Evolutionary conservation across 2,329 filamentous ascomycete species (phyloP).

Genomic region (Dothiorella sarmentorum): DNA sequence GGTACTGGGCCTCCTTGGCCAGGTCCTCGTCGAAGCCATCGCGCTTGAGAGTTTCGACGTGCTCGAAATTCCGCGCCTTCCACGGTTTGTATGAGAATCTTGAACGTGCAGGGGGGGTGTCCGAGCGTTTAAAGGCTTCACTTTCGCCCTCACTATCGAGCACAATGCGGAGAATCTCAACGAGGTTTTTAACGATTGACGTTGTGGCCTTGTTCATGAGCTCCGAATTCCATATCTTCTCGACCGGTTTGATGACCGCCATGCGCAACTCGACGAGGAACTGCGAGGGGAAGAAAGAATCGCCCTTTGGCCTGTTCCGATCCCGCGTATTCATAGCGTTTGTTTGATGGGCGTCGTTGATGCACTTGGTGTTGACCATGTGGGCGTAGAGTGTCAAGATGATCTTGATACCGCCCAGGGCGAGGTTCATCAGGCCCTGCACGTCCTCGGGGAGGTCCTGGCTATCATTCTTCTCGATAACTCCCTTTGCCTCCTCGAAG

Average conservation of each 20-base stretch:
- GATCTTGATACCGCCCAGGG: constrained; percentile 67
- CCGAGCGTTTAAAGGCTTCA: constrained; percentile 59
- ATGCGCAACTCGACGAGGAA: constrained; percentile 83
- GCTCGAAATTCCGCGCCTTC: constrained; percentile 47
- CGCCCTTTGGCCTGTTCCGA: constrained; percentile 53
- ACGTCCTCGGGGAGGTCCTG: constrained; percentile 44
- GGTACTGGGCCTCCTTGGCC: constrained; percentile 74
- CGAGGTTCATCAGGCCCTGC: constrained; percentile 41
- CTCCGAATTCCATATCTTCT: constrained; percentile 78
- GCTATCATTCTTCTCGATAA: constrained; percentile 43
- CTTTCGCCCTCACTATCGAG: constrained; percentile 73
- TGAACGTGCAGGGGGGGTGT: constrained; percentile 52
- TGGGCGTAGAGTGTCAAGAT: constrained; percentile 79
- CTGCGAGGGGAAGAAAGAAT: constrained; percentile 66
- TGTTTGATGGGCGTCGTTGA: constrained; percentile 71
- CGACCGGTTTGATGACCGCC: constrained; percentile 71
- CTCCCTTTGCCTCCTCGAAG: constrained; percentile 53
- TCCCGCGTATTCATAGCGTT: constrained; percentile 53
- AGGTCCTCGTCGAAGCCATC: constrained; percentile 56
- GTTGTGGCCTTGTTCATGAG: constrained; percentile 78
- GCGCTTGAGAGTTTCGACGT: constrained; percentile 43
- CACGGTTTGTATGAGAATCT: constrained; percentile 51
- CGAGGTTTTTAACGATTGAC: constrained; percentile 70
- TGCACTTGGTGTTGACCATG: constrained; percentile 72
- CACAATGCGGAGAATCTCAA: constrained; percentile 79